Evolutionary conservation across 2,329 filamentous ascomycete species (phyloP), one percentile per base, ranked within the genome.

Genomic region (Clarireedia homoeocarpa): DNA sequence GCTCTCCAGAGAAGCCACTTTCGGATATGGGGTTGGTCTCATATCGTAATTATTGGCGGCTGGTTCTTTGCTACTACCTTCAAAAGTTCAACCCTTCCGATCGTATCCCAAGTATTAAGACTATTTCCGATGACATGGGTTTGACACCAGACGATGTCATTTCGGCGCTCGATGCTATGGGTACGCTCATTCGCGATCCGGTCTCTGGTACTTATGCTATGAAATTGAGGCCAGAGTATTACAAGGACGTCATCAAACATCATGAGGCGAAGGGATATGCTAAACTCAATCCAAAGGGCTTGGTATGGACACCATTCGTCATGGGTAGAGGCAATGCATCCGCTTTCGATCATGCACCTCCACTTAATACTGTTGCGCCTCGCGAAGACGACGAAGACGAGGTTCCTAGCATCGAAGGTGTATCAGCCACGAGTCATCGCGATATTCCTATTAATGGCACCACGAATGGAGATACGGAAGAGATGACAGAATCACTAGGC

Each of bases 11-110:
- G 71, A 99, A 99, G 71, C 94, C 94, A 0, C 79, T 99, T 3
- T 97, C 94, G 0, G 94, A 99, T 68, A 96, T 99, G 90, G 94
- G 94, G 3, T 74, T 99, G 40, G 92, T 97, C 4, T 97, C 92
- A 2, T 99, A 99, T 69, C 84, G 94, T 46, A 96, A 95, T 66
- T 99, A 99, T 71, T 99, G 94, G 94, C 86, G 94, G 20, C 76
- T 96, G 9, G 79, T 95, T 2, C 75, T 99, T 53, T 96, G 91
- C 68, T 86, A 88, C 60, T 89, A 96, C 63, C 78, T 99, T 6
- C 75, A 91, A 39, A 73, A 85, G 48, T 79, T 82, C 60, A 82
- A 79, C 58, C 71, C 72, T 1, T 76, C 80, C 14, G 69, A 72
- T 53, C 74, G 72, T 58, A 73, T 75, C 9, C 71, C 85, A 17